Evolutionary conservation across 2,329 filamentous ascomycete species (phyloP).

Genomic region (Botrytis byssoidea): DNA sequence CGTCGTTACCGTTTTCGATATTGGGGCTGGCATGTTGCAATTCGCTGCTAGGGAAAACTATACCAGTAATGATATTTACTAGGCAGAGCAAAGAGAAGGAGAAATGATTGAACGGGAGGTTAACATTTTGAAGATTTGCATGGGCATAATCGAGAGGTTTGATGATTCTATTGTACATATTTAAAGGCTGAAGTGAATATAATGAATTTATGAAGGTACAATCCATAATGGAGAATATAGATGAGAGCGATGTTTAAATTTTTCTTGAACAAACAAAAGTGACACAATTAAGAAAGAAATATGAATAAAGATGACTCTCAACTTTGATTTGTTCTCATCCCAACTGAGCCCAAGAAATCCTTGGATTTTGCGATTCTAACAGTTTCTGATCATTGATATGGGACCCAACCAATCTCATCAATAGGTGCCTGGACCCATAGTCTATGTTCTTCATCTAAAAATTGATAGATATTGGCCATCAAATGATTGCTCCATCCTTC

Average conservation of each 20-base stretch:
- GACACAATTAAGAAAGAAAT: not conserved
- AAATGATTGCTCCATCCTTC: slow-evolving; percentile 40
- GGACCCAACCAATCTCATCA: slow-evolving; percentile 27
- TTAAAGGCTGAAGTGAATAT: not conserved
- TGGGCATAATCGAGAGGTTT: not conserved
- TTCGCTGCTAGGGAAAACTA: slow-evolving; percentile 43
- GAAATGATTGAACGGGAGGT: not conserved
- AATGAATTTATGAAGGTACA: not conserved
- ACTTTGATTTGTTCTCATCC: not conserved
- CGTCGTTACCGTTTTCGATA: slow-evolving; percentile 51
- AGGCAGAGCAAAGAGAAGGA: not conserved
- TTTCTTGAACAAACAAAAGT: not conserved
- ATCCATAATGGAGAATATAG: not conserved
- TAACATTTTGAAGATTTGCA: not conserved
- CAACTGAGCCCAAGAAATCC: not conserved
- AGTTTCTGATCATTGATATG: slow-evolving; percentile 9
- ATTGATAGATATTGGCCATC: slow-evolving; percentile 34
- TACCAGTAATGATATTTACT: slow-evolving; percentile 22
- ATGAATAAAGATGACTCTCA: not conserved
- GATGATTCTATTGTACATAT: not conserved
- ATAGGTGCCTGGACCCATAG: slow-evolving; percentile 37
- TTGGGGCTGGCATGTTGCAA: slow-evolving; percentile 47
- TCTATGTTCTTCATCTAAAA: slow-evolving; percentile 39
- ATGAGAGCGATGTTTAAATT: not conserved
- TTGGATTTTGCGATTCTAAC: not conserved